Evolutionary conservation across 1,284 basidiomycete species (phyloP).

Genomic region (Puccinia coronata): DNA sequence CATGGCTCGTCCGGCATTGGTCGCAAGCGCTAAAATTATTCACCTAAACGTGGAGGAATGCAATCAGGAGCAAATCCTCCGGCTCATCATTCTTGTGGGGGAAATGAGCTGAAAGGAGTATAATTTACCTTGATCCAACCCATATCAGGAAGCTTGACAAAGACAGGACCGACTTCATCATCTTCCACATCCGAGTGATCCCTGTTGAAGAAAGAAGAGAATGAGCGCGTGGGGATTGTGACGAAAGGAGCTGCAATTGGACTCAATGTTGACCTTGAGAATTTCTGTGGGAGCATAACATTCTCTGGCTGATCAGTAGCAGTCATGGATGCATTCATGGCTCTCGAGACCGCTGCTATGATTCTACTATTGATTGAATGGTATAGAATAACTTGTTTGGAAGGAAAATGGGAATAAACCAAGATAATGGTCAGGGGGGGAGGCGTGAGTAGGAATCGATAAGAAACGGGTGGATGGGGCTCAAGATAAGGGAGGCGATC

Average conservation of each 20-base stretch:
- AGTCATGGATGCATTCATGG: background rate
- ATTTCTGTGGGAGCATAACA: background rate
- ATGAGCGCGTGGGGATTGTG: background rate
- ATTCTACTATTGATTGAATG: background rate
- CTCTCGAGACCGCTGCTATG: background rate
- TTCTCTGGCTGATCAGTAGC: background rate
- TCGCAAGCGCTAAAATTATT: constrained; percentile 38
- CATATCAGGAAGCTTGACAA: no score
- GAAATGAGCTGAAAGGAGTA: background rate
- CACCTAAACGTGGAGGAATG: background rate
- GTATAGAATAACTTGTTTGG: background rate
- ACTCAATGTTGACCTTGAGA: background rate
- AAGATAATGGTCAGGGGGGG: background rate
- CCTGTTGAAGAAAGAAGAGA: background rate
- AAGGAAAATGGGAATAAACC: background rate
- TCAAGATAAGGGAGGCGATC: background rate
- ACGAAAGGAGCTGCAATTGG: background rate
- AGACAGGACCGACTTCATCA: constrained; percentile 19
- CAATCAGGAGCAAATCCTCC: background rate
- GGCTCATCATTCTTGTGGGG: background rate
- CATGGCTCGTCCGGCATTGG: constrained; percentile 33
- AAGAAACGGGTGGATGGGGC: background rate
- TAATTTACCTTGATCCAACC: constrained; percentile 21
- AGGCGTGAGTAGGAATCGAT: background rate
- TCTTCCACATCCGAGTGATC: background rate